Evolutionary conservation across 2,329 filamentous ascomycete genomes (phyloP), one percentile per base, ranked within the genome.

Genomic region (Aspergillaceae sp.): DNA sequence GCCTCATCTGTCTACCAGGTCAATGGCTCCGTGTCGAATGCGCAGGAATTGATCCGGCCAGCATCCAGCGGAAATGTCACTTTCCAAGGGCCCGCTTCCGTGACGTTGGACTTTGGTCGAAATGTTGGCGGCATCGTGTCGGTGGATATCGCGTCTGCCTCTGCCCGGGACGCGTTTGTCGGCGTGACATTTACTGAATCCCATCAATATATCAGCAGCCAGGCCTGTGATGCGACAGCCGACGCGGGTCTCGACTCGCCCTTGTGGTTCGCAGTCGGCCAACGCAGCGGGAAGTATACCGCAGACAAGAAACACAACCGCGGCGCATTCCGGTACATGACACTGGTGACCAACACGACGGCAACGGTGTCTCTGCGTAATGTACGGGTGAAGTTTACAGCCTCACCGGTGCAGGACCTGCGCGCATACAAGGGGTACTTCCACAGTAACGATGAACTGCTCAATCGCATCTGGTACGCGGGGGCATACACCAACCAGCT

Each of bases 381-480:
- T 9, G 56, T 68, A 0, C 62, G 58, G 4, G 62, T 74, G 1
- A 56, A 74, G 33, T 76, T 67, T 51, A 76, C 73, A 1, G 61
- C 73, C 0, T 53, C 56, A 5, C 51, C 58, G 1, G 48, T 47
- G 3, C 51, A 59, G 6, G 69, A 76, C 46, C 68, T 75, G 2
- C 64, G 67, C 34, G 66, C 67, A 5, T 77, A 77, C 50, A 68
- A 65, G 10, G 75, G 74, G 4, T 76, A 76, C 51, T 77, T 77
- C 43, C 65, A 75, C 53, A 72, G 65, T 50, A 69, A 65, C 32
- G 72, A 71, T 29, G 68, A 74, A 19, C 53, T 76, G 11, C 64
- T 81, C 44, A 79, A 80, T 52, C 65, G 67, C 26, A 74, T 78
- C 29, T 79, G 76, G 76, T 79, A 79, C 53, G 72, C 71, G 27